A percentile compares a stretch with the other conserved stretches of the same genome.
These are phyloP conservation scores for Stachybotrys elegans DNA, from an alignment of 2,329 filamentous ascomycete genomes.

Conservation along the genomic window DNA sequence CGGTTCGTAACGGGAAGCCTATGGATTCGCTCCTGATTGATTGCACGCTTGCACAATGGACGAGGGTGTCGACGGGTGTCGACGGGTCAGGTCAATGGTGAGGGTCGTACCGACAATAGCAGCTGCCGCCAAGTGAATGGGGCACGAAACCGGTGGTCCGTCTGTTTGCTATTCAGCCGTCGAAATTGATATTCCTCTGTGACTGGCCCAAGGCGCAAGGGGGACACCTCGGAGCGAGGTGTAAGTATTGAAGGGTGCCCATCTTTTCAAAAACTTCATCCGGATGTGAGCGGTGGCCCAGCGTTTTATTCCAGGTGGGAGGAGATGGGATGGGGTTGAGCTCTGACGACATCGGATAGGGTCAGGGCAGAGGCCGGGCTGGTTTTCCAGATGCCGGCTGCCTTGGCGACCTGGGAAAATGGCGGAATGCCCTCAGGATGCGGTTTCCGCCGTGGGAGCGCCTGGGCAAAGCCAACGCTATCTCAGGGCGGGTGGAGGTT, in stretches of 20 bases:
- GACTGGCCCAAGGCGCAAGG: slow-evolving; percentile 19
- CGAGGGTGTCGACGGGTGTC: no score
- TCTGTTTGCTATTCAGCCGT: no score
- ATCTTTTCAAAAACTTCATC: slow-evolving; percentile 17
- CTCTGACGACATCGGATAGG: slow-evolving; percentile 22
- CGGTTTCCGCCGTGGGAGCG: no score
- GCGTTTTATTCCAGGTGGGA: slow-evolving; percentile 17
- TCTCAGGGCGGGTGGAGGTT: no score
- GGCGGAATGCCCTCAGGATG: no score
- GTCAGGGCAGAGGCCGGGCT: no score
- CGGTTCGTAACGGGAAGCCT: slow-evolving; percentile 1
- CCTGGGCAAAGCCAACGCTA: no score
- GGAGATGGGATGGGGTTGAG: slow-evolving; percentile 10
- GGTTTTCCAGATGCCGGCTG: no score
- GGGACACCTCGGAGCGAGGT: slow-evolving; percentile 19
- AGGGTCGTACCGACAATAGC: slow-evolving; percentile 9
- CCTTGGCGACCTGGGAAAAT: no score
- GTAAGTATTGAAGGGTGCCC: slow-evolving; percentile 17
- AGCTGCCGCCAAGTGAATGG: slow-evolving; percentile 21
- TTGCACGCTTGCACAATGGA: slow-evolving; percentile 14
- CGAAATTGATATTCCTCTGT: slow-evolving; percentile 10
- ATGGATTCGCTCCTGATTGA: slow-evolving; percentile 13
- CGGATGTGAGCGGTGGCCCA: slow-evolving; percentile 9
- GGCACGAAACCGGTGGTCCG: slow-evolving; percentile 8
- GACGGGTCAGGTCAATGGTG: slow-evolving; percentile 4